Evolutionary conservation across 2,329 filamentous ascomycete species (phyloP).

Genomic region (Fusarium veterinarium): DNA sequence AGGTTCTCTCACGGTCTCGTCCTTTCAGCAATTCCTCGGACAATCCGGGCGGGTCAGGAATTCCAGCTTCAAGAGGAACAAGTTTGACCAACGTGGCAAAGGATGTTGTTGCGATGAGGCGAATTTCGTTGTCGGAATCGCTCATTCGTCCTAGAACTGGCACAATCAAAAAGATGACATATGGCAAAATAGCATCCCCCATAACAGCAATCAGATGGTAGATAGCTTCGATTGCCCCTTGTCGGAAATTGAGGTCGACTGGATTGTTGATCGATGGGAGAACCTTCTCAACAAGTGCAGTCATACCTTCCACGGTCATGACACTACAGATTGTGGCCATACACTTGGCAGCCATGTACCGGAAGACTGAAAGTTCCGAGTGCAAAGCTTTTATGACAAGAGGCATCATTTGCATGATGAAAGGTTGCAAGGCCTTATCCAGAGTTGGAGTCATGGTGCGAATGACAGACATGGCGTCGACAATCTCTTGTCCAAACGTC

Average conservation of each 20-base stretch:
- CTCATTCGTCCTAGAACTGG: constrained; percentile 98
- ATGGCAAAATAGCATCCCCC: constrained; percentile 95
- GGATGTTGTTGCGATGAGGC: constrained; percentile 93
- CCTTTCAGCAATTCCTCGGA: constrained; percentile 89
- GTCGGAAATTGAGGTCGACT: constrained; percentile 86
- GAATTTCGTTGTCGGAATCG: constrained; percentile 95
- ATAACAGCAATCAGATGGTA: constrained; percentile 98
- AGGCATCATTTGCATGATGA: constrained; percentile 85
- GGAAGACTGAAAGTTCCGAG: constrained; percentile 88
- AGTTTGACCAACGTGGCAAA: constrained; percentile 98
- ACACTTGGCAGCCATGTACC: constrained; percentile 97
- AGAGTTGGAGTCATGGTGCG: constrained; percentile 94
- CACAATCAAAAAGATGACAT: constrained; percentile 98
- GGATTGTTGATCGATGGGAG: constrained; percentile 92
- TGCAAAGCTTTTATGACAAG: constrained; percentile 88
- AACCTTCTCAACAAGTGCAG: constrained; percentile 91
- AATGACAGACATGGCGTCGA: constrained; percentile 93
- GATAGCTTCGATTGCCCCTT: constrained; percentile 93
- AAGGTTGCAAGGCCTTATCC: constrained; percentile 77
- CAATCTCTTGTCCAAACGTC: constrained; percentile 87
- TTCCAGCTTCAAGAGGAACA: constrained; percentile 95
- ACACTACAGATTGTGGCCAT: constrained; percentile 97
- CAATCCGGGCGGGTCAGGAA: constrained; percentile 93
- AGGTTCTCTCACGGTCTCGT: constrained; percentile 92
- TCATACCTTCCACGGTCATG: constrained; percentile 95